Percentiles rank a stretch among this genome's conserved stretches.
Evolutionary conservation across 164 flowering plant genomes (phyloP).

Genomic region (Echeveria elegans): DNA sequence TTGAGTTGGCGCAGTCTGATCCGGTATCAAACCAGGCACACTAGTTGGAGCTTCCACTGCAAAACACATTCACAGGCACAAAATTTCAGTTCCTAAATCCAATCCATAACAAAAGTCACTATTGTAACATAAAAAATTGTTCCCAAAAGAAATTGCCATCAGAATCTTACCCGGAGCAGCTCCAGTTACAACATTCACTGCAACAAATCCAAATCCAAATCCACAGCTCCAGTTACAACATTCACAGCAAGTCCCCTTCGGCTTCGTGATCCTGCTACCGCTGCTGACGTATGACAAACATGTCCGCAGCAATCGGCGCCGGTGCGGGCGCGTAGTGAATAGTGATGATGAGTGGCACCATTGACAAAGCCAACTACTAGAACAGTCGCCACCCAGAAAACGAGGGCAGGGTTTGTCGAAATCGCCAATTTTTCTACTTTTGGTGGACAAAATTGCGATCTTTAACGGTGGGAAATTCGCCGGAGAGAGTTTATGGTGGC

Average conservation of each 20-base stretch:
- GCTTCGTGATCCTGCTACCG: slow-evolving; percentile 43
- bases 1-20: slow-evolving; percentile 4
- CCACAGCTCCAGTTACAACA: slow-evolving; percentile 36
- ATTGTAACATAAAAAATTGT: neutral
- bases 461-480: neutral
- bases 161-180: slow-evolving; percentile 1
- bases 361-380: neutral
- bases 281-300: slow-evolving; percentile 46
- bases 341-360: slow-evolving; percentile 2
- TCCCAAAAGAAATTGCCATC: neutral
- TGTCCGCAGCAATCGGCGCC: slow-evolving; percentile 44
- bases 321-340: slow-evolving; percentile 20
- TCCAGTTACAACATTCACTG: slow-evolving; percentile 1
- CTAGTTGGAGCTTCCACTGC: slow-evolving; percentile 1
- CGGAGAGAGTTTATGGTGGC: slow-evolving; percentile 4
- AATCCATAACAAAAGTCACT: neutral
- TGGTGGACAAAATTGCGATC: neutral
- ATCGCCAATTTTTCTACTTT: neutral
- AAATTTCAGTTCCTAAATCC: neutral
- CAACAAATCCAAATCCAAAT: slow-evolving; percentile 20
- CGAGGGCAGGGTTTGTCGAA: neutral
- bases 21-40: slow-evolving; percentile 1
- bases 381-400: neutral
- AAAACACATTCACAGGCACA: neutral
- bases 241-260: slow-evolving; percentile 52